Conservation (phyloP, 768 basidiomycete genomes). For the Boletus vermiculosoides region DNA sequence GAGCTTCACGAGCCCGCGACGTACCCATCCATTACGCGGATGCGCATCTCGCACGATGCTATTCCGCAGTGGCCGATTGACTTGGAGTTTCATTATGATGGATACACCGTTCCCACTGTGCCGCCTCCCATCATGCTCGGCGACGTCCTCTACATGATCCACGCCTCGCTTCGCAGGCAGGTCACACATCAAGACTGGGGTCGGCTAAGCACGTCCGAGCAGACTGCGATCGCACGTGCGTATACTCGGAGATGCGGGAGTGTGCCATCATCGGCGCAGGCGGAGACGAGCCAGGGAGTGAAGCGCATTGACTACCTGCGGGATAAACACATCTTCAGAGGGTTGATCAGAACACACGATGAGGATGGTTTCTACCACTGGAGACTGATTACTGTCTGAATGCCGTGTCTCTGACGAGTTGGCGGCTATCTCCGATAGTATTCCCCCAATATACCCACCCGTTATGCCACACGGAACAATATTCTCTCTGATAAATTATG, state of each 20-base stretch:
- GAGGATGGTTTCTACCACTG: conserved; percentile 32
- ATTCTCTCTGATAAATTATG: neutral
- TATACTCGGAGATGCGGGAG: conserved; percentile 37
- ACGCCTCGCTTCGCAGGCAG: conserved; percentile 44
- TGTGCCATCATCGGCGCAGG: conserved; percentile 29
- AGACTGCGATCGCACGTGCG: conserved; percentile 34
- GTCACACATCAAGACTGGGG: conserved; percentile 39
- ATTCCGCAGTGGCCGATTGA: conserved; percentile 64
- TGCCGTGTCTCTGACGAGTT: neutral
- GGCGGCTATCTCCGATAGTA: neutral
- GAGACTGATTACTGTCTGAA: conserved; percentile 26
- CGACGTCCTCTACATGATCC: conserved; percentile 56
- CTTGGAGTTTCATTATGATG: conserved; percentile 40
- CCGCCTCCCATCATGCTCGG: conserved; percentile 50
- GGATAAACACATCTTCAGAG: conserved; percentile 37
- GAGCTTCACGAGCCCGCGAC: conserved; percentile 55
- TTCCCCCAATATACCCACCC: neutral
- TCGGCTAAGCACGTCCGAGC: conserved; percentile 24
- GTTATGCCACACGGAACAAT: neutral
- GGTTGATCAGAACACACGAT: conserved; percentile 33
- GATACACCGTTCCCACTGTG: conserved; percentile 19
- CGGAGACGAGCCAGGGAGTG: conserved; percentile 39
- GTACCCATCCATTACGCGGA: conserved; percentile 49
- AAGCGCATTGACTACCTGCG: conserved; percentile 40
- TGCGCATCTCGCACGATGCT: conserved; percentile 56